Evolutionary conservation across 257 asterid genomes (phyloP).

Genomic region (Knoxia roxburghii): DNA sequence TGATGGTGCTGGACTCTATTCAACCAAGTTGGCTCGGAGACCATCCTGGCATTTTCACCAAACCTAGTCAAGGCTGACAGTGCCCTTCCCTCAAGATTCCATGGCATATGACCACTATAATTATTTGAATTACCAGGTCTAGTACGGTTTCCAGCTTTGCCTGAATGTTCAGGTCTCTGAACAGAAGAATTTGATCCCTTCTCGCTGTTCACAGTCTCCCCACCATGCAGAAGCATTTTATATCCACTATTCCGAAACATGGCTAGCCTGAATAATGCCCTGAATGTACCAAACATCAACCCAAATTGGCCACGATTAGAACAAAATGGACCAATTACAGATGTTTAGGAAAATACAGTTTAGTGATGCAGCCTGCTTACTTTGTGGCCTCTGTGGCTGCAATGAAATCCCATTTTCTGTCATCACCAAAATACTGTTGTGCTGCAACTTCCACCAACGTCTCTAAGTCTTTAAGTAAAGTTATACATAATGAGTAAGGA

Average conservation of each 20-base stretch:
- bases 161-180: constrained; percentile 24
- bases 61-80: constrained; percentile 81
- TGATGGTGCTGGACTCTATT: constrained; percentile 73
- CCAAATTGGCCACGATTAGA: constrained; percentile 9
- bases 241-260: constrained; percentile 57
- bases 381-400: constrained; percentile 74
- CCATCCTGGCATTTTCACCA: constrained; percentile 69
- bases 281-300: constrained; percentile 32
- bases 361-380: constrained; percentile 32
- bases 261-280: constrained; percentile 77
- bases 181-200: constrained; percentile 29
- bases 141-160: constrained; percentile 34
- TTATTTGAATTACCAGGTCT: constrained; percentile 33
- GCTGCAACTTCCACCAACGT: constrained; percentile 94
- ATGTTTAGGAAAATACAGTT: constrained; percentile 5
- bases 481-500: constrained; percentile 75
- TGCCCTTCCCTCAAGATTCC: constrained; percentile 86
- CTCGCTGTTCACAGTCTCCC: constrained; percentile 53
- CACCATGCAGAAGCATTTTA: constrained; percentile 93
- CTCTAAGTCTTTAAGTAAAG: constrained; percentile 92
- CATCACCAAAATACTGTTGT: constrained; percentile 73
- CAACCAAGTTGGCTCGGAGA: constrained; percentile 76
- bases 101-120: constrained; percentile 36
- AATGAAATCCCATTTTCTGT: constrained; percentile 81
- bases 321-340: constrained; percentile 12